Evolutionary conservation across 306 rosid species (phyloP).

Genomic region (Arachis stenosperma): DNA sequence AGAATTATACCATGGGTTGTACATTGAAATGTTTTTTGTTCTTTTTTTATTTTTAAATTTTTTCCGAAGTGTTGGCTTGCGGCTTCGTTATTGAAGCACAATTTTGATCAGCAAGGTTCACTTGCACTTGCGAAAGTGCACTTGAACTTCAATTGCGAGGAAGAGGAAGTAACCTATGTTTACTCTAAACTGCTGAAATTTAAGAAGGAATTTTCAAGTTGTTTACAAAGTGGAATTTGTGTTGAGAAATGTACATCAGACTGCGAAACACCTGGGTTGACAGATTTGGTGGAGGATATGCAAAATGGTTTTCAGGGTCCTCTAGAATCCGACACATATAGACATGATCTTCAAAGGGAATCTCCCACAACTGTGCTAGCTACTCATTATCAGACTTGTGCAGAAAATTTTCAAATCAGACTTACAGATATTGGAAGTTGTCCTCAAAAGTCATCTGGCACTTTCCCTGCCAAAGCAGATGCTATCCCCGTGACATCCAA

Average conservation of each 20-base stretch:
- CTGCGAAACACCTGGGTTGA: constrained; percentile 30
- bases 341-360: constrained; percentile 30
- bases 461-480: constrained; percentile 35
- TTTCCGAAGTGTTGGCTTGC: constrained; percentile 75
- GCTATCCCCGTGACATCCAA: constrained; percentile 25
- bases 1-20: constrained; percentile 32
- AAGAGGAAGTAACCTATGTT: constrained; percentile 55
- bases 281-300: constrained; percentile 34
- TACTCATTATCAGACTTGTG: constrained; percentile 31
- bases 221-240: constrained; percentile 34
- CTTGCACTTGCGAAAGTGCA: constrained; percentile 57
- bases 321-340: constrained; percentile 34
- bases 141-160: constrained; percentile 63
- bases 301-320: constrained; percentile 33
- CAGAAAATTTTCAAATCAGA: constrained; percentile 4
- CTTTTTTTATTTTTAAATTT: constrained; percentile 36
- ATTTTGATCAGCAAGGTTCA: constrained; percentile 60
- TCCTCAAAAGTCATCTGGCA: constrained; percentile 22
- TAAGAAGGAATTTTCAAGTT: constrained; percentile 43
- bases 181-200: constrained; percentile 57
- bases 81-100: constrained; percentile 57
- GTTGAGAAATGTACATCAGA: constrained; percentile 37
- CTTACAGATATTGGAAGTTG: constrained; percentile 31
- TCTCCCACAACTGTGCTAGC: constrained; percentile 37
- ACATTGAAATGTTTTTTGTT: constrained; percentile 27